Conservation (phyloP, 805 yeast species). For the Torulaspora maleeae region DNA sequence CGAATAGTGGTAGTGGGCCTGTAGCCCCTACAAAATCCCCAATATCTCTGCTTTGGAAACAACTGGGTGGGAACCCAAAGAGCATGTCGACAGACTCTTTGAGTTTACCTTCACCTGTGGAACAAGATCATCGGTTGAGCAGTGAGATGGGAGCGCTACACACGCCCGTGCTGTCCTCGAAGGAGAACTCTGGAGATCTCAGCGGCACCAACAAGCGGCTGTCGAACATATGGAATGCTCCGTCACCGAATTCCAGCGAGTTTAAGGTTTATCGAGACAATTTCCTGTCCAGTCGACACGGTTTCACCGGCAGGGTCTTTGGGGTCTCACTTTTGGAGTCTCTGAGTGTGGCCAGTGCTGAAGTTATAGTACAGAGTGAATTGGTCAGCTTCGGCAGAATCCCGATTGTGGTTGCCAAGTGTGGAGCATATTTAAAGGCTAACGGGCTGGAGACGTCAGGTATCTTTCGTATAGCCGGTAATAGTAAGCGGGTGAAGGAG, state of each 20-base stretch:
- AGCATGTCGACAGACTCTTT: slow-evolving; percentile 33
- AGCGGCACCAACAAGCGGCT: neutral
- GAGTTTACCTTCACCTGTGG: slow-evolving; percentile 4
- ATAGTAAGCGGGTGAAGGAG: slow-evolving; percentile 80
- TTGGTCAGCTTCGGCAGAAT: slow-evolving; percentile 78
- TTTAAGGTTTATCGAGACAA: slow-evolving; percentile 38
- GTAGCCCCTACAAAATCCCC: slow-evolving; percentile 22
- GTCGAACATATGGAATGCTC: slow-evolving; percentile 1
- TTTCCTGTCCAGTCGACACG: slow-evolving; percentile 36
- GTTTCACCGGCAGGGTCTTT: slow-evolving; percentile 52
- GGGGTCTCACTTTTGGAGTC: slow-evolving; percentile 76
- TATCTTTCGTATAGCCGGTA: slow-evolving; percentile 88
- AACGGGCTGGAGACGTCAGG: slow-evolving; percentile 82
- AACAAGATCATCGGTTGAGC: slow-evolving; percentile 1
- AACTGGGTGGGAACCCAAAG: slow-evolving; percentile 32
- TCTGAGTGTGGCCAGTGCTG: slow-evolving; percentile 59
- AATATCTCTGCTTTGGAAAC: slow-evolving; percentile 32
- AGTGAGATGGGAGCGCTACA: slow-evolving; percentile 1
- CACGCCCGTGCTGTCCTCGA: slow-evolving; percentile 4
- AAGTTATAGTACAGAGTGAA: slow-evolving; percentile 57
- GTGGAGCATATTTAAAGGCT: slow-evolving; percentile 80
- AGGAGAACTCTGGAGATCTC: slow-evolving; percentile 1
- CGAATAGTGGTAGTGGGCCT: slow-evolving; percentile 6
- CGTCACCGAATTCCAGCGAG: slow-evolving; percentile 13
- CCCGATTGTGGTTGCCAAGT: slow-evolving; percentile 92